A percentile compares a stretch with the other conserved stretches of the same genome.
phyloP scores from a whole-genome alignment of 2,329 filamentous ascomycete species.

The Fusarium mexicanum region DNA sequence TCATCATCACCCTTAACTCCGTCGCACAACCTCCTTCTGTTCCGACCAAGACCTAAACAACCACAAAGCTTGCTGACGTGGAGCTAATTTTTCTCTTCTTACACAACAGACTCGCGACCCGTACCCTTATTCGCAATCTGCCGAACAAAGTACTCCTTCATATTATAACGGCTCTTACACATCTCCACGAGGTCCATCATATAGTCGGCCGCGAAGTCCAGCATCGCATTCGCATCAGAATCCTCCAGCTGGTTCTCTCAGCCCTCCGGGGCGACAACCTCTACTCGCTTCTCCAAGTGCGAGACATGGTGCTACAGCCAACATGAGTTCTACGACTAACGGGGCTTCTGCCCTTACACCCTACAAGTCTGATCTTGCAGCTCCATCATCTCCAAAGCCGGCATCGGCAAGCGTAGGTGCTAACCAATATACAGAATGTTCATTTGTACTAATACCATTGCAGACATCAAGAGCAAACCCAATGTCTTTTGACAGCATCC shows the following conservation, averaged over 20 bases:
- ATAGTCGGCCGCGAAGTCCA: conserved; percentile 60
- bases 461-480: conserved; percentile 81
- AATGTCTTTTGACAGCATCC: conserved; percentile 96
- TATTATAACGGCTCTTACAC: conserved; percentile 62
- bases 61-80: conserved; percentile 41
- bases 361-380: conserved; percentile 53
- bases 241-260: conserved; percentile 55
- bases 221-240: conserved; percentile 60
- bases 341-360: conserved; percentile 51
- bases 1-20: conserved; percentile 33
- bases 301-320: conserved; percentile 55
- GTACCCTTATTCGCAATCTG: conserved; percentile 58
- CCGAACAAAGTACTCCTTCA: conserved; percentile 54
- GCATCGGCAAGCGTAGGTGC: conserved; percentile 50
- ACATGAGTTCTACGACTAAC: conserved; percentile 54
- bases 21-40: conserved; percentile 23
- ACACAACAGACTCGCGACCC: conserved; percentile 58
- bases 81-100: conserved; percentile 41
- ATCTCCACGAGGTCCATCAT: conserved; percentile 58
- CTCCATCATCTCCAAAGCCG: conserved; percentile 54
- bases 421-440: background rate
- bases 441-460: conserved; percentile 21
- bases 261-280: conserved; percentile 52
- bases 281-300: conserved; percentile 60
- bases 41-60: conserved; percentile 22